Base-by-base conservation (phyloP, 2,329 filamentous ascomycete species). In the Penicillium frequentans region DNA sequence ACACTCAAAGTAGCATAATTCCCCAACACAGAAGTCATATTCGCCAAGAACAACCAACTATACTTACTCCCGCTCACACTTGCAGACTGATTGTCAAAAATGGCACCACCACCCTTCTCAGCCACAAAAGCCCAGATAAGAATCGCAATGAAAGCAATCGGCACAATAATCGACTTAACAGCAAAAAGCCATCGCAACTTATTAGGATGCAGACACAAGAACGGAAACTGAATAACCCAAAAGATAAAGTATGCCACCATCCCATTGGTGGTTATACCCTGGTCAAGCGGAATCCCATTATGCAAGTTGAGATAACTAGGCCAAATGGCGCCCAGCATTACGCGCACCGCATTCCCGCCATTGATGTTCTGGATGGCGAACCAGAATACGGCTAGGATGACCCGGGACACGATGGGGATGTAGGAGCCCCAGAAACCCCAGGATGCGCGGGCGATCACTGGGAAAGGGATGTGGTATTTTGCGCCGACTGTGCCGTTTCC, bases 301-400 rank as follows among this genome's bases (percentile, higher is more conserved):
- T 64, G 60, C n/a, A 79, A 50, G 1, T 60, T 58, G 45, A 70
- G 60, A 53, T 71, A 79, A 14, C 71, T 74, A 2, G 77, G 76
- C 77, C 76, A 80, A 60, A 85, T 84, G 1, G 82, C 82, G 8
- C 77, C 77, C 14, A 84, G 72, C 72, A 83, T 82, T 44, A 81
- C 79, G 5, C 74, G 73, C 9, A 84, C 75, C 0, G 78, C 76
- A 55, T 83, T 82, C 0, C 82, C 85, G 0, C 86, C 86, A 60
- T 86, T 87, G 58, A 85, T 84, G 42, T 83, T 84, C 62, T 89
- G 85, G 47, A 89, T 87, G 0, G 86, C 85, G 52, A 88, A 84
- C 88, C 83, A 85, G 70, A 86, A 84, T 19, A 84, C 68, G 5
- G 82, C 82, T 3, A 85, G 77, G 55, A 85, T 80, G 39, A 78